phyloP scores from a whole-genome alignment of 1,284 basidiomycete species.

The Xerocomus amazonicus region DNA sequence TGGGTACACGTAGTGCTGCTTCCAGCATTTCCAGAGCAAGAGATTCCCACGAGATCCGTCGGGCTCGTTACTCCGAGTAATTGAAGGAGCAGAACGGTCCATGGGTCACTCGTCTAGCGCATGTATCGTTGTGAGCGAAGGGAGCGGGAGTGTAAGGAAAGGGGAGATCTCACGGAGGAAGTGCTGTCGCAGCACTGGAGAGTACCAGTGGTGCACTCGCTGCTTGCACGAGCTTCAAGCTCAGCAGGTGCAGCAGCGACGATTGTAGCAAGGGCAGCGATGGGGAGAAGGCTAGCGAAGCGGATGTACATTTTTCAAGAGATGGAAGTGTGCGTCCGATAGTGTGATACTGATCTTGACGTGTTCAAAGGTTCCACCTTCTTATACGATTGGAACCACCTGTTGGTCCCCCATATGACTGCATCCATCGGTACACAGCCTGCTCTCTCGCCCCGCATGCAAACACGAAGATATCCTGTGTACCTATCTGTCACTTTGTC shows the following conservation, averaged over 20 bases:
- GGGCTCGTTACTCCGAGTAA: not conserved
- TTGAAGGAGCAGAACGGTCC: not conserved
- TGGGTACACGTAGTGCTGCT: conserved; percentile 2
- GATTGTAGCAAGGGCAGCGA: not conserved
- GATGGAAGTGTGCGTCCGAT: not conserved
- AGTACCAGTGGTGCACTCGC: not conserved
- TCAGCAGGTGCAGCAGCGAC: conserved; percentile 5
- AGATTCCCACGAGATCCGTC: conserved; percentile 1
- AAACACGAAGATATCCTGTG: not conserved
- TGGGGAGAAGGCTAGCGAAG: conserved; percentile 2
- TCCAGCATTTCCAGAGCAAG: conserved; percentile 2
- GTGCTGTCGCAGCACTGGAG: conserved; percentile 11
- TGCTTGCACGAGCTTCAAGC: not conserved
- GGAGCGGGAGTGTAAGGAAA: not conserved
- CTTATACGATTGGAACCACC: not conserved
- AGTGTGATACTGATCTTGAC: not conserved
- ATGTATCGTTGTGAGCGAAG: not conserved
- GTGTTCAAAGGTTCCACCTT: not conserved
- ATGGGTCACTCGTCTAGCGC: not conserved
- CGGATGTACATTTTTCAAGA: not conserved
- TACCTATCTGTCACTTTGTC: not conserved
- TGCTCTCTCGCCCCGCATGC: not conserved
- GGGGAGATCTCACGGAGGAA: not conserved
- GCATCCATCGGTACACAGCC: not conserved
- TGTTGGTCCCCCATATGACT: not conserved